These are phyloP conservation scores for Urostyla sp. DNA, from an alignment of 73 alveolate genomes.

Conservation along the genomic window DNA sequence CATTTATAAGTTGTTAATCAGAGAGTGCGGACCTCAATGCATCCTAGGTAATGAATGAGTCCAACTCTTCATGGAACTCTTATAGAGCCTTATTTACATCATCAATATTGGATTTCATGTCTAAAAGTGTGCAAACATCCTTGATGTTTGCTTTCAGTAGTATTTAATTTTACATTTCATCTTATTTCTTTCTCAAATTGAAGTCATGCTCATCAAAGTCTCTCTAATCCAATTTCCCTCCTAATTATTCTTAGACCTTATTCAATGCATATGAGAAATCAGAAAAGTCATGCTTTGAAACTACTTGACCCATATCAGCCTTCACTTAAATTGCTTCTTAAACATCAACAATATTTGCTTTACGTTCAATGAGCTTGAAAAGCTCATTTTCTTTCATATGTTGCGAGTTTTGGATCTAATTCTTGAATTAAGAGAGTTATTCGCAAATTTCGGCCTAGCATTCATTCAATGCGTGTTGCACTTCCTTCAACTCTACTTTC, in stretches of 20 bases:
- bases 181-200: neutral
- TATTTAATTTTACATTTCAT: conserved; percentile 41
- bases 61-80: conserved; percentile 75
- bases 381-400: conserved; percentile 60
- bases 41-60: conserved; percentile 48
- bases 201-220: conserved; percentile 47
- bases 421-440: conserved; percentile 67
- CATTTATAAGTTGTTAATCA: conserved; percentile 86
- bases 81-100: conserved; percentile 79
- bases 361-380: conserved; percentile 57
- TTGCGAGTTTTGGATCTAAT: conserved; percentile 56
- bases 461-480: conserved; percentile 69
- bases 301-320: conserved; percentile 37
- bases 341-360: conserved; percentile 62
- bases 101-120: conserved; percentile 78
- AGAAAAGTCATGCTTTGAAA: conserved; percentile 2
- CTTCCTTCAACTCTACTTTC: conserved; percentile 75
- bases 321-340: conserved; percentile 41
- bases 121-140: conserved; percentile 69
- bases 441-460: conserved; percentile 65
- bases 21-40: conserved; percentile 76
- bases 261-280: conserved; percentile 23
- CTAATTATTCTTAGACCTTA: conserved; percentile 39
- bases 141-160: conserved; percentile 66
- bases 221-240: conserved; percentile 28